Percentiles rank a stretch among this genome's conserved stretches.
Evolutionary conservation across 495 filamentous ascomycete species (phyloP).

Genomic region (Tricharina praecox): DNA sequence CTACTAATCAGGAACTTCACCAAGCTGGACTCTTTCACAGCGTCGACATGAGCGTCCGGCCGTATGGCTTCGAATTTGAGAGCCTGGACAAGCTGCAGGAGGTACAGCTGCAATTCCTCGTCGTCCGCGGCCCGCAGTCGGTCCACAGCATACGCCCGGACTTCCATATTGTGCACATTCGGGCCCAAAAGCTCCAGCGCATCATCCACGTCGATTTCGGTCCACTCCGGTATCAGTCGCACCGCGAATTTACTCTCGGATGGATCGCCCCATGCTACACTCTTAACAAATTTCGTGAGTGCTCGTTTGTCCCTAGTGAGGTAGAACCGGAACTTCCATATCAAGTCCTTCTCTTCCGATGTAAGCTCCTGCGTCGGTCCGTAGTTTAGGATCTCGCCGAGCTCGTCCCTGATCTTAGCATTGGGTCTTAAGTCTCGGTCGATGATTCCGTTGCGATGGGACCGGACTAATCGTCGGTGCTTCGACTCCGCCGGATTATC

Average conservation of each 20-base stretch:
- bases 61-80: conserved; percentile 78
- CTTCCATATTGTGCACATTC: conserved; percentile 70
- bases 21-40: conserved; percentile 66
- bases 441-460: conserved; percentile 78
- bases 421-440: conserved; percentile 92
- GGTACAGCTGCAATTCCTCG: conserved; percentile 78
- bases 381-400: conserved; percentile 81
- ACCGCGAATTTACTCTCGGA: conserved; percentile 76
- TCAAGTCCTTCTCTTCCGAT: conserved; percentile 78
- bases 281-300: conserved; percentile 94
- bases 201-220: conserved; percentile 92
- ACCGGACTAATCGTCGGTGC: conserved; percentile 77
- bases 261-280: conserved; percentile 80
- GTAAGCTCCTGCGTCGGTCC: conserved; percentile 77
- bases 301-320: conserved; percentile 83
- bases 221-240: conserved; percentile 83
- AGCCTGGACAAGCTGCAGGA: conserved; percentile 89
- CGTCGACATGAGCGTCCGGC: conserved; percentile 34
- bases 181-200: conserved; percentile 87
- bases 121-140: conserved; percentile 82
- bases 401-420: conserved; percentile 83
- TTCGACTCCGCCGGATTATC: conserved; percentile 95
- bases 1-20: conserved; percentile 77
- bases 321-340: conserved; percentile 95
- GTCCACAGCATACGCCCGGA: conserved; percentile 85